Evolutionary conservation across 257 asterid species (phyloP), one percentile per base, ranked within the genome.

Genomic region (Ophiorrhiza pumila): DNA sequence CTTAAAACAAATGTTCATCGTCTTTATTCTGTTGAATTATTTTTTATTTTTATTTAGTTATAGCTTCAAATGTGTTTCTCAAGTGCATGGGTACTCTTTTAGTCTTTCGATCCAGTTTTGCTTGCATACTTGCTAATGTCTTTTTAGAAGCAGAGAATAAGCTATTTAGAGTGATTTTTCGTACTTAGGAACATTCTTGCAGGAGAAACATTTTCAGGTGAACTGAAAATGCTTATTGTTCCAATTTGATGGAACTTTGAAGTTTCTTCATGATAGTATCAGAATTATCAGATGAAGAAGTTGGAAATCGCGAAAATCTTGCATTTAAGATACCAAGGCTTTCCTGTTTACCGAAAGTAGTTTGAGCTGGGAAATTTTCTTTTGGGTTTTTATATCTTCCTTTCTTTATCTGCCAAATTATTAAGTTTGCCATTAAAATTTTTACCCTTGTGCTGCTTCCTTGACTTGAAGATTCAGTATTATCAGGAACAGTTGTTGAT

Each of bases 401-500:
- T 50, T 20, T 4, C 11, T 65, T 13, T 46, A 45, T 31, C 10
- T 31, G 45, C 14, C 22, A 2, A 31, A 59, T 32, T 14, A 14
- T 59, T 31, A 5, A 14, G 42, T 6, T 31, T 5, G 5, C 8
- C 12, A 1, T 45, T 14, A 20, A 29, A 2, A 29, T 4, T 65
- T 29, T 60, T 22, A 25, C 55, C 43, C 50, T 12, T 34, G 11
- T 7, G 45, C 35, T 25, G 39, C 31, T 71, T 79, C 85, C 94
- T 90, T 92, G 80, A 92, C 91, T 59, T 69, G 45, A 47, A 35
- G 66, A 11, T 68, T 49, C 85, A 92, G 97, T 91, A 52, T 79
- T 91, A 78, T 87, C 98, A 81, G 95, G 93, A 80, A 79, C 88
- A 22, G 87, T 94, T 1, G 96, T 91, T 50, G 93, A 91, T 78